phyloP scores from a whole-genome alignment of 192 early-diverging fungal genomes.

The Kappamyces sp. region DNA sequence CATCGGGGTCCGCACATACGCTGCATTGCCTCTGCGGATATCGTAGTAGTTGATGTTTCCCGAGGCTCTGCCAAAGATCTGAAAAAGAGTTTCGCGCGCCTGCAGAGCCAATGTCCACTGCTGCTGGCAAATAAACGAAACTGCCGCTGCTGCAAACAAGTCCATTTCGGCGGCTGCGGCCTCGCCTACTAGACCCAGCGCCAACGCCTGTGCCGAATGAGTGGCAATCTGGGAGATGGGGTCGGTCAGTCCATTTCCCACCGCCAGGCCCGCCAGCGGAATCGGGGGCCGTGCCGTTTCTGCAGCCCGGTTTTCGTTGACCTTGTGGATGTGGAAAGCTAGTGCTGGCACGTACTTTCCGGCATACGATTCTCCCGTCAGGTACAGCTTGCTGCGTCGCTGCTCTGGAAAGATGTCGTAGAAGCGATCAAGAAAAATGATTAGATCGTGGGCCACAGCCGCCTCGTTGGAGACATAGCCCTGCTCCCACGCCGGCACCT shows the following conservation, averaged over 20 bases:
- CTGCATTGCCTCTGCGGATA: constrained; percentile 55
- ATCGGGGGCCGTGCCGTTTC: constrained; percentile 17
- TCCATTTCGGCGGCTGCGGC: constrained; percentile 36
- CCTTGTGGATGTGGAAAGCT: constrained; percentile 50
- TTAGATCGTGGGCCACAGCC: constrained; percentile 63
- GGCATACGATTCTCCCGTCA: constrained; percentile 54
- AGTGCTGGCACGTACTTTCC: constrained; percentile 72
- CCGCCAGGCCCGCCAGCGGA: constrained; percentile 49
- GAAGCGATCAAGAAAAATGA: constrained; percentile 65
- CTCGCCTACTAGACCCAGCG: constrained; percentile 47
- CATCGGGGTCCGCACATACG: constrained; percentile 59
- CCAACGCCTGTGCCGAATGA: constrained; percentile 54
- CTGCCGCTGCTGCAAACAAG: constrained; percentile 28
- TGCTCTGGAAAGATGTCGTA: constrained; percentile 62
- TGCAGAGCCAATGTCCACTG: constrained; percentile 46
- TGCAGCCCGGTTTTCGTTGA: constrained; percentile 42
- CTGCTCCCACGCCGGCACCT: constrained; percentile 17
- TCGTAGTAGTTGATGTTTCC: constrained; percentile 77
- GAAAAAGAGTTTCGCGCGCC: constrained; percentile 53
- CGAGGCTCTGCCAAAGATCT: constrained; percentile 56
- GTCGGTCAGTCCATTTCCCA: constrained; percentile 65
- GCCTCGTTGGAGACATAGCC: constrained; percentile 69
- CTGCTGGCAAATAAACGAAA: constrained; percentile 35
- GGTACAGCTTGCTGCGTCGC: constrained; percentile 50
- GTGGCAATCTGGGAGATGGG: constrained; percentile 49